Conservation (phyloP, 176 grass and related monocot genomes). For the Elaeis guineensis region DNA sequence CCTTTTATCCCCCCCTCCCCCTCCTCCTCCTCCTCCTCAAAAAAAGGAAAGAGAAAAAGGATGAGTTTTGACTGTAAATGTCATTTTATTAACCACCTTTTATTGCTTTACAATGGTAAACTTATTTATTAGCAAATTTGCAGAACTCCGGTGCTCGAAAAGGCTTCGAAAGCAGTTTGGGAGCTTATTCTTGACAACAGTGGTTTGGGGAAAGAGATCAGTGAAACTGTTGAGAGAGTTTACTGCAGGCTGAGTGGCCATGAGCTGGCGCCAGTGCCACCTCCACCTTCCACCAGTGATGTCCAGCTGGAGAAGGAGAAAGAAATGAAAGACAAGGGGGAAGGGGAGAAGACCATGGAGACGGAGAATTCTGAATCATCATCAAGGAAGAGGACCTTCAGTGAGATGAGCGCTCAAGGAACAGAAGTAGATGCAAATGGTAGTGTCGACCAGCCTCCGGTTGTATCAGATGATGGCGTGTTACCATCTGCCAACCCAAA, state of each 20-base stretch:
- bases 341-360: slow-evolving; percentile 32
- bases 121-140: slow-evolving; percentile 6
- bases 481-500: slow-evolving; percentile 14
- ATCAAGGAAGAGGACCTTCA: slow-evolving; percentile 48
- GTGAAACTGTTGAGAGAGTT: slow-evolving; percentile 72
- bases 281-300: slow-evolving; percentile 15
- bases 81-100: neutral
- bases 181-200: slow-evolving; percentile 70
- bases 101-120: neutral
- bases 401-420: slow-evolving; percentile 24
- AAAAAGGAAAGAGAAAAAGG: too few species aligned
- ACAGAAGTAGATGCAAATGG: slow-evolving; percentile 27
- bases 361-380: slow-evolving; percentile 18
- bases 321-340: slow-evolving; percentile 20
- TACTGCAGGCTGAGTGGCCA: slow-evolving; percentile 58
- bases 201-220: slow-evolving; percentile 80
- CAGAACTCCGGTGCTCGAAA: slow-evolving; percentile 92
- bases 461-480: slow-evolving; percentile 23
- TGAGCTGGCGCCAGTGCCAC: slow-evolving; percentile 8
- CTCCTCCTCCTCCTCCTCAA: too few species aligned
- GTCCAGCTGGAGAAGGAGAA: slow-evolving; percentile 16
- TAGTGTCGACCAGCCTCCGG: slow-evolving; percentile 7
- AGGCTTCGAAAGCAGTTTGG: slow-evolving; percentile 89
- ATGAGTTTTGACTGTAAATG: neutral
- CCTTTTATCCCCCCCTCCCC: too few species aligned